Base-by-base conservation (phyloP, 2,329 filamentous ascomycete genomes). In the Aspergillus pseudoterreus region DNA sequence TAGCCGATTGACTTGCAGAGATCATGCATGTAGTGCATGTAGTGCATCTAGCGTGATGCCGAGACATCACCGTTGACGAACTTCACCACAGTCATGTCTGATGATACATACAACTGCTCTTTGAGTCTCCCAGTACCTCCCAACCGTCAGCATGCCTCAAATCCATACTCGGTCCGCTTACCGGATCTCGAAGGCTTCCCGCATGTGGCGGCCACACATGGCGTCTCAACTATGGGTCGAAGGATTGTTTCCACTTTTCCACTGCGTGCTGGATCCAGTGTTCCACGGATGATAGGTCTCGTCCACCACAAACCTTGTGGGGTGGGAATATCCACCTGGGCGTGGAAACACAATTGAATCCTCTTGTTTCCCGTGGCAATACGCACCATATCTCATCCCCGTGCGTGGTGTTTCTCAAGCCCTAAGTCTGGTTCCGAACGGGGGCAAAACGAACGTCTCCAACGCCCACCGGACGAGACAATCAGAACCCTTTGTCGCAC, bases 391-490 rank as follows among this genome's bases (percentile, higher is more conserved):
- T 2, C 9, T 4, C 1, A 21, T 12, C 5, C 1, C 15, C 2
- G n/a, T 19, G 15, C 24, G 46, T 48, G 46, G 46, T 24, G 30
- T 32, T 48, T 32, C 5, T 1, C 24, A 4, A 44, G 21, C 47
- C 47, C 41, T 49, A 49, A 49, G 24, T 43, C 41, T 49, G 47
- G 47, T 49, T 43, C 41, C 36, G 41, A 21, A 30, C 24, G 46
- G 42, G 22, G 46, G 38, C 24, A 43, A 48, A 30, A 38, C 19
- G 45, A 36, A 35, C n/a, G 10, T n/a, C 35, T 38, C 35, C 35
- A 17, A 38, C 12, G 9, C n/a, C 11, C 45, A 47, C 21, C 35
- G 39, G 39, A 22, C 39, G 39, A 42, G 39, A 42, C 39, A 42
- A 42, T 22, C 19, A 17, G 22, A 5, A 6, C 15, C 30, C 24